A percentile compares a stretch with the other conserved stretches of the same genome.
phyloP scores from a whole-genome alignment of 371 early-diverging fungal genomes.

The Mycotypha africana region DNA sequence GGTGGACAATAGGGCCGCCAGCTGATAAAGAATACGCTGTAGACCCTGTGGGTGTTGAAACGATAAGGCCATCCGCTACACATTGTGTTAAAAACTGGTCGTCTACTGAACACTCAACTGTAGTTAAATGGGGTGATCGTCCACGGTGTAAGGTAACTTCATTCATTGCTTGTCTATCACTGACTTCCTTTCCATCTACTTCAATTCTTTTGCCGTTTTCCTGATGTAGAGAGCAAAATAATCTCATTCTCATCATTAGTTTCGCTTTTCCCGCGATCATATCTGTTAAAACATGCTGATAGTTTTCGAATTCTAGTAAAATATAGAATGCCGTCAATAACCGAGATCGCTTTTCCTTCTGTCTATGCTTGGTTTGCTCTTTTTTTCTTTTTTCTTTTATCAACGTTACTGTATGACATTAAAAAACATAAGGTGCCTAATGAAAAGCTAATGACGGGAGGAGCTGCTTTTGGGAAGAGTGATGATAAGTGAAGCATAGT shows the following conservation, averaged over 20 bases:
- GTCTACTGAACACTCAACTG: conserved; percentile 76
- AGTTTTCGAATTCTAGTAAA: conserved; percentile 57
- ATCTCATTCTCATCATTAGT: conserved; percentile 69
- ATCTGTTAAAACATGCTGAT: conserved; percentile 48
- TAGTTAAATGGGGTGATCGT: conserved; percentile 74
- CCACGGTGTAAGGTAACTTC: conserved; percentile 89
- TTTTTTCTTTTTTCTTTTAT: too few species aligned
- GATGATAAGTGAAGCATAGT: conserved; percentile 89
- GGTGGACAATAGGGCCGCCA: conserved; percentile 93
- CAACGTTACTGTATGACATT: conserved; percentile 66
- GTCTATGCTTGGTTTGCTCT: not conserved
- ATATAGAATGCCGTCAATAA: not conserved
- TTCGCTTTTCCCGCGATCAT: conserved; percentile 59
- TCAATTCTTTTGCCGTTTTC: conserved; percentile 46
- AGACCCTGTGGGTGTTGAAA: conserved; percentile 93
- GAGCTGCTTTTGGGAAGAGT: conserved; percentile 72
- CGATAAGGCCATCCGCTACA: conserved; percentile 70
- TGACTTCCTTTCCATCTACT: conserved; percentile 36
- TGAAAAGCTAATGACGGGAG: conserved; percentile 90
- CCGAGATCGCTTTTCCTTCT: too few species aligned
- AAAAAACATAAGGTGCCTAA: conserved; percentile 92
- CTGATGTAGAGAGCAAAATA: conserved; percentile 63
- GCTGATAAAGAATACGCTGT: conserved; percentile 93
- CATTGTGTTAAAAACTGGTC: conserved; percentile 79
- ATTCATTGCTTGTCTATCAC: conserved; percentile 73